These are phyloP conservation scores for Eucalyptus urophylla DNA, from an alignment of 345 rosid genomes.

Conservation along the genomic window DNA sequence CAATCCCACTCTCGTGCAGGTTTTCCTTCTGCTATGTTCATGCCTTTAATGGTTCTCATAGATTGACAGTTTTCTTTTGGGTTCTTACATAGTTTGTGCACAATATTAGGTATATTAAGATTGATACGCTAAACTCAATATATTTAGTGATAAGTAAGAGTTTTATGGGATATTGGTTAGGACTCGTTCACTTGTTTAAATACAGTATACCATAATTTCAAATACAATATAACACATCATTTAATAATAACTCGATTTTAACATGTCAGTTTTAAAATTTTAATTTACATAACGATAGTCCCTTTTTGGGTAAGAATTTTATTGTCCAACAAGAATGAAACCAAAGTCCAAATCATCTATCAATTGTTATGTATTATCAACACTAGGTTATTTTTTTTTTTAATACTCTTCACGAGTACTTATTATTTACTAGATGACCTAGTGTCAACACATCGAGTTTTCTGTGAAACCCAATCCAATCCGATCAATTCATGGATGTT, in stretches of 20 bases:
- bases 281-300: background rate
- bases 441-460: background rate
- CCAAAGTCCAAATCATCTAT: background rate
- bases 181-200: background rate
- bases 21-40: background rate
- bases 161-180: background rate
- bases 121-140: background rate
- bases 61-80: background rate
- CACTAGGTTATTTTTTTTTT: rapidly evolving
- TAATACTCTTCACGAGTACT: background rate
- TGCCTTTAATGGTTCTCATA: background rate
- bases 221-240: background rate
- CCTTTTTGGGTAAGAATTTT: background rate
- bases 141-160: background rate
- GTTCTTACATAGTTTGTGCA: background rate
- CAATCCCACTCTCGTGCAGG: slow-evolving; percentile 51
- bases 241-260: background rate
- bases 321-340: background rate
- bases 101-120: background rate
- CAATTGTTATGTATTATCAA: background rate
- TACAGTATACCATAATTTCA: background rate
- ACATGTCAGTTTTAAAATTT: background rate
- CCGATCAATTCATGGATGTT: background rate
- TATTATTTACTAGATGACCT: background rate
- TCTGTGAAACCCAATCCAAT: background rate